Percentiles rank a stretch among this genome's conserved stretches.
These are phyloP conservation scores for Achaetomiella virescens DNA, from an alignment of 495 filamentous ascomycete genomes.

Conservation along the genomic window DNA sequence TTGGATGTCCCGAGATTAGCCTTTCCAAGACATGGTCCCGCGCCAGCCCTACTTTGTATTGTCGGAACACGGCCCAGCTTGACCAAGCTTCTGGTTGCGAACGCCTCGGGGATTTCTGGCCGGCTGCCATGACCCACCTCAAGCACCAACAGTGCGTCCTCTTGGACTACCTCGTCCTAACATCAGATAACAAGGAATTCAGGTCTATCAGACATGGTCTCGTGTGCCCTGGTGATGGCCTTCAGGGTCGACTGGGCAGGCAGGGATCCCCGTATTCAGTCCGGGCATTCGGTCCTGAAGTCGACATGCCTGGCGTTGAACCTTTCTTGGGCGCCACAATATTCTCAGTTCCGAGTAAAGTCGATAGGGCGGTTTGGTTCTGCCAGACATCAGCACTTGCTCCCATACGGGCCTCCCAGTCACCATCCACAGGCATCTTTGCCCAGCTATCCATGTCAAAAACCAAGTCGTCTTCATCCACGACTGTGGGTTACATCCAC, in stretches of 20 bases:
- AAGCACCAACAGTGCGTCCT: slow-evolving; percentile 4
- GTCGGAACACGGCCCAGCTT: slow-evolving; percentile 21
- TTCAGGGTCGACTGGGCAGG: background rate
- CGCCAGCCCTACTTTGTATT: slow-evolving; percentile 5
- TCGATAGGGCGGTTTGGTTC: too few relatives aligned
- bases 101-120: slow-evolving; percentile 16
- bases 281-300: too few relatives aligned
- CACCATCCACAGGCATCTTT: too few relatives aligned
- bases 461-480: background rate
- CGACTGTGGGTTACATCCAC: slow-evolving; percentile 1
- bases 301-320: too few relatives aligned
- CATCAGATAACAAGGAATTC: slow-evolving; percentile 13
- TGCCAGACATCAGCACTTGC: too few relatives aligned
- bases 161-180: background rate
- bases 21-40: slow-evolving; percentile 17
- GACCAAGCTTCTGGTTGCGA: slow-evolving; percentile 16
- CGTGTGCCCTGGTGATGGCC: too few relatives aligned
- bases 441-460: background rate
- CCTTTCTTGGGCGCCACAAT: too few relatives aligned
- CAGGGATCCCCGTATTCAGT: too few relatives aligned
- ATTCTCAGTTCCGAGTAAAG: too few relatives aligned
- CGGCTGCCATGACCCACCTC: slow-evolving; percentile 11
- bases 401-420: too few relatives aligned
- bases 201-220: background rate
- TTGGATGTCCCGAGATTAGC: slow-evolving; percentile 33